Evolutionary conservation across 805 yeast species (phyloP).

Genomic region (Pichia scutulata): DNA sequence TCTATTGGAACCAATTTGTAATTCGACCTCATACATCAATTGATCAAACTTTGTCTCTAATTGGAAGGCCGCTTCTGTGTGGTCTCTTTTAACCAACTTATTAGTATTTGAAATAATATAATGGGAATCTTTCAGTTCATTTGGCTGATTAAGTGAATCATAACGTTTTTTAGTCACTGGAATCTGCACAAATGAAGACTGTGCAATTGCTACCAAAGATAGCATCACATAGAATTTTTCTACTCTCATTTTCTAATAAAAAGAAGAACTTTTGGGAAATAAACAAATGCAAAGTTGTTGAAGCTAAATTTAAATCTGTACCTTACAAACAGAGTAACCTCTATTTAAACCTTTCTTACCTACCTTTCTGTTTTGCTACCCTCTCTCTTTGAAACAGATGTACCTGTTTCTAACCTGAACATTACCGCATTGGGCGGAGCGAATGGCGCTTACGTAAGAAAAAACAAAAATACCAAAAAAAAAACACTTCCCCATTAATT

Average conservation of each 20-base stretch:
- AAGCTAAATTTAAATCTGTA: too few species aligned
- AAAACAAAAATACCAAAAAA: too few species aligned
- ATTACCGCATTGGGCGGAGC: not conserved
- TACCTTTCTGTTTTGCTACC: not conserved
- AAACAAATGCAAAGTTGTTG: too few species aligned
- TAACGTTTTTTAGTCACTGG: conserved; percentile 1
- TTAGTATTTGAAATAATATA: not conserved
- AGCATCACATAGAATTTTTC: not conserved
- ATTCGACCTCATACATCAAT: conserved; percentile 29
- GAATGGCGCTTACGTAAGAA: not conserved
- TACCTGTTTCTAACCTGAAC: not conserved
- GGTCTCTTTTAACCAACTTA: conserved; percentile 1
- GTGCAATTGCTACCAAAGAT: not conserved
- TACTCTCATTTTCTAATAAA: not conserved
- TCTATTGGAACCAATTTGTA: conserved; percentile 45
- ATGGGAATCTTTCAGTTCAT: not conserved
- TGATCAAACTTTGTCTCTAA: conserved; percentile 6
- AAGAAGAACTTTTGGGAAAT: not conserved
- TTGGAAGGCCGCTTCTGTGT: not conserved
- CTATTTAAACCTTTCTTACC: not conserved
- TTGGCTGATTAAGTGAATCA: not conserved
- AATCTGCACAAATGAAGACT: not conserved
- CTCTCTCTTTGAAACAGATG: not conserved
- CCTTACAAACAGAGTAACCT: not conserved
- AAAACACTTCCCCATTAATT: not conserved